These are phyloP conservation scores for Dendrothele bispora DNA, from an alignment of 768 basidiomycete genomes.

Conservation along the genomic window DNA sequence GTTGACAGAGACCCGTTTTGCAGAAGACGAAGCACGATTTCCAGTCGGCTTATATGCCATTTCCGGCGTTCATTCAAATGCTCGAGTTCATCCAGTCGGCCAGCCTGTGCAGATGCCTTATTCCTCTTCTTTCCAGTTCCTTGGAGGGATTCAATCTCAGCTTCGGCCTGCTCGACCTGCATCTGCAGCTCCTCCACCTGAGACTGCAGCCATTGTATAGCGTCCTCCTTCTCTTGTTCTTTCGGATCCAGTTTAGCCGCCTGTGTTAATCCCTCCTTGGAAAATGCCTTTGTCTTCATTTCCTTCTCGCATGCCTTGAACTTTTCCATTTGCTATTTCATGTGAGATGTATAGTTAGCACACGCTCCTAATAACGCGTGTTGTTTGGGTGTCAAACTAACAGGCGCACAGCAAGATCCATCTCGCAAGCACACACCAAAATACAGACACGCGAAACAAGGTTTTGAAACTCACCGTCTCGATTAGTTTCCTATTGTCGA, in stretches of 20 bases:
- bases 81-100: conserved; percentile 83
- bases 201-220: conserved; percentile 80
- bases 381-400: conserved; percentile 3
- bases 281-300: conserved; percentile 99
- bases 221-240: conserved; percentile 94
- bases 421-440: conserved; percentile 21
- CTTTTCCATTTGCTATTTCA: conserved; percentile 99
- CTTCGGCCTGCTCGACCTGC: conserved; percentile 93
- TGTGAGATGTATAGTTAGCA: too few relatives aligned
- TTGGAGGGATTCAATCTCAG: conserved; percentile 87
- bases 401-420: conserved; percentile 20
- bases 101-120: conserved; percentile 63
- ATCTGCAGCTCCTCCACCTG: conserved; percentile 91
- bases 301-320: conserved; percentile 99
- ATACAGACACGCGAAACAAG: conserved; percentile 15
- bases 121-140: conserved; percentile 84
- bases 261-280: conserved; percentile 95
- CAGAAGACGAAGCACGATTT: conserved; percentile 88
- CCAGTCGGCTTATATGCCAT: conserved; percentile 93
- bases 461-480: conserved; percentile 79
- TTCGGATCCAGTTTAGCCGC: conserved; percentile 95
- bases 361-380: conserved; percentile 6
- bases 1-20: conserved; percentile 89
- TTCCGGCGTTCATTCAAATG: conserved; percentile 87
- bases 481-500: conserved; percentile 94